Evolutionary conservation across 2,329 filamentous ascomycete species (phyloP).

Genomic region (Colletotrichum lindemuthianum): DNA sequence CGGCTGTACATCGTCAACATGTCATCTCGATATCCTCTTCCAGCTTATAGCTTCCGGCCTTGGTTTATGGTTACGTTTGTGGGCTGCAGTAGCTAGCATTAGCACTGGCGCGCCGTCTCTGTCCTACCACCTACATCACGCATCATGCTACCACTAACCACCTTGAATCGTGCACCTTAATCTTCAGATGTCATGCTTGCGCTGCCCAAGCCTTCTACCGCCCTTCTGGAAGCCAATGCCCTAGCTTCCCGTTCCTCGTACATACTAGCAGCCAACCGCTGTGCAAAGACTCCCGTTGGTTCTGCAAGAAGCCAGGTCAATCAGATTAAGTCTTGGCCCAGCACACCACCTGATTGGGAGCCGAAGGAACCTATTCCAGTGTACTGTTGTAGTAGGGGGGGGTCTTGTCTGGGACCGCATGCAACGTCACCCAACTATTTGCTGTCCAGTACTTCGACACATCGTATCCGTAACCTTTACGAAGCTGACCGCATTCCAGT

Average conservation of each 20-base stretch:
- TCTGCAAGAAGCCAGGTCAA: constrained; percentile 19
- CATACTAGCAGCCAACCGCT: constrained; percentile 16
- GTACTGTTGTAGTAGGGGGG: constrained; percentile 22
- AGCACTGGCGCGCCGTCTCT: too few relatives aligned
- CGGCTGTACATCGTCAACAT: too few relatives aligned
- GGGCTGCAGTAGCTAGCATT: too few relatives aligned
- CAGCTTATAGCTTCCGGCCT: too few relatives aligned
- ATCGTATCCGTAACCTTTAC: background rate
- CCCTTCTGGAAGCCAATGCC: constrained; percentile 28
- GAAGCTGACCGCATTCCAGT: background rate
- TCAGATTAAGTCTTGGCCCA: background rate
- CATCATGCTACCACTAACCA: too few relatives aligned
- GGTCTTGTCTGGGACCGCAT: constrained; percentile 6
- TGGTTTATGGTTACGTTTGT: too few relatives aligned
- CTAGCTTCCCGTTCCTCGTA: constrained; percentile 20
- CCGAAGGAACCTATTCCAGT: constrained; percentile 14
- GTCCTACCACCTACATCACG: too few relatives aligned
- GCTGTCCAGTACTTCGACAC: background rate
- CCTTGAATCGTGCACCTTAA: too few relatives aligned
- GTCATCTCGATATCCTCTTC: too few relatives aligned
- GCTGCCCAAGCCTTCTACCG: too few relatives aligned
- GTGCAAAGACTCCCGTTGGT: constrained; percentile 3
- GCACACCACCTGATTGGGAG: constrained; percentile 12
- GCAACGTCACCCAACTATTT: constrained; percentile 24
- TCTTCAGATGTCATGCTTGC: too few relatives aligned